Percentiles rank a stretch among this genome's conserved stretches.
Evolutionary conservation across 2,329 filamentous ascomycete species (phyloP).

Genomic region (Penicillium sp.): DNA sequence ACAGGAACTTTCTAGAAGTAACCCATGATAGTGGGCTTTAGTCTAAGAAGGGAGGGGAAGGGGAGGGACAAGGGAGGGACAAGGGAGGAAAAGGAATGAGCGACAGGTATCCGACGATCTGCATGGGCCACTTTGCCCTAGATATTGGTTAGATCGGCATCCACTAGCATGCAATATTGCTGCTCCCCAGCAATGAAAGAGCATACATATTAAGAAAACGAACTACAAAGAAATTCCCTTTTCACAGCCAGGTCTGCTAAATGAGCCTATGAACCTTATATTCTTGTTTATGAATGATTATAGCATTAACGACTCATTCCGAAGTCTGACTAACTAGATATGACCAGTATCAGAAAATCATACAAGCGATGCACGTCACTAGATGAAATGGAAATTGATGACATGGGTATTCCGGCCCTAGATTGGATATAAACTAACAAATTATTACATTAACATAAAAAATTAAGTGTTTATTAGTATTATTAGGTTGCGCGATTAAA

Average conservation of each 20-base stretch:
- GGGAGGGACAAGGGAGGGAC: too few species aligned
- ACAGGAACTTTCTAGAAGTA: too few species aligned
- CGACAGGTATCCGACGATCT: slow-evolving; percentile 24
- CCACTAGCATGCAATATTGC: background rate
- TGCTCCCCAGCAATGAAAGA: background rate
- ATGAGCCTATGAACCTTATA: background rate
- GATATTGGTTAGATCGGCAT: background rate
- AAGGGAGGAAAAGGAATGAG: too few species aligned
- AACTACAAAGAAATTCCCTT: background rate
- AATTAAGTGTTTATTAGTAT: background rate
- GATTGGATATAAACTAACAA: background rate
- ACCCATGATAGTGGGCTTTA: too few species aligned
- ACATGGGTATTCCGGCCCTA: background rate
- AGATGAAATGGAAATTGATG: background rate
- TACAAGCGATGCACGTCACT: background rate
- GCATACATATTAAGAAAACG: background rate
- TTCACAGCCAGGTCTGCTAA: too few species aligned
- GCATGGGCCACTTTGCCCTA: background rate
- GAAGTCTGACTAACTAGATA: background rate
- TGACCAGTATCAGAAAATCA: background rate
- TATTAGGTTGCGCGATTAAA: background rate
- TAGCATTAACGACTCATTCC: background rate
- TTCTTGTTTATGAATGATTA: background rate
- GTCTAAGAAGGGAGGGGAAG: too few species aligned
- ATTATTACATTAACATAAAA: background rate